A percentile compares a stretch with the other conserved stretches of the same genome.
These are phyloP conservation scores for Malus orientalis DNA, from an alignment of 306 rosid genomes.

Conservation along the genomic window DNA sequence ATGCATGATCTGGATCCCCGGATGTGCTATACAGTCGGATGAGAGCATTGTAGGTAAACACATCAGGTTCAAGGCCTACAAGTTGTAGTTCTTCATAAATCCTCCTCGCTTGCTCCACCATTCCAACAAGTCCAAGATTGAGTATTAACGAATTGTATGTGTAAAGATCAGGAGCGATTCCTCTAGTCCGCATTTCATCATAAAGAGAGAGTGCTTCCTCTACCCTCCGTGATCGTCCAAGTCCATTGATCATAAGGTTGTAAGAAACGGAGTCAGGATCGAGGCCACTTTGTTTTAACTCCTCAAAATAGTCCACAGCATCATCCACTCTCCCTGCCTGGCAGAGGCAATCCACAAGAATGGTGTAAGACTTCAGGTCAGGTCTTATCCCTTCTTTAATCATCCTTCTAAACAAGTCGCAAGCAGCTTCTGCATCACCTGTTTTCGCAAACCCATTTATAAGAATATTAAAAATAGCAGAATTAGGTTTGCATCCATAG, in stretches of 20 bases:
- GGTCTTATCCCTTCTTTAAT: constrained; percentile 80
- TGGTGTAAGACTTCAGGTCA: constrained; percentile 76
- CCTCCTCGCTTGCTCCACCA: constrained; percentile 65
- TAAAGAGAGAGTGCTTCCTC: constrained; percentile 69
- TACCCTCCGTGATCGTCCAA: constrained; percentile 58
- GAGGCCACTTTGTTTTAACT: constrained; percentile 69
- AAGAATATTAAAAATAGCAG: constrained; percentile 75
- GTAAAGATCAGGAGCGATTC: constrained; percentile 72
- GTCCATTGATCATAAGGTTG: constrained; percentile 75
- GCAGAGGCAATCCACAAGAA: constrained; percentile 76
- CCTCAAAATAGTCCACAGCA: constrained; percentile 66
- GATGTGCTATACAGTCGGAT: constrained; percentile 72
- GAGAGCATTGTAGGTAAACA: constrained; percentile 90
- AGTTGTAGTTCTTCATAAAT: constrained; percentile 70
- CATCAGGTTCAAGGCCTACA: constrained; percentile 77
- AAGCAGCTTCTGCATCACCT: constrained; percentile 56
- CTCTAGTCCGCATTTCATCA: constrained; percentile 60
- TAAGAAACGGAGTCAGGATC: constrained; percentile 68
- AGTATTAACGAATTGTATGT: constrained; percentile 74
- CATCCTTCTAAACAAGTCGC: constrained; percentile 65
- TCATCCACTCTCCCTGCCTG: constrained; percentile 64
- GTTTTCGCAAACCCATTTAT: constrained; percentile 86
- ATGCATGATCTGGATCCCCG: constrained; percentile 66
- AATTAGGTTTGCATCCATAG: constrained; percentile 71
- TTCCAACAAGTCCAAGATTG: constrained; percentile 75